Conservation (phyloP, 305 asterid genomes). For the Coffea humblotiana region DNA sequence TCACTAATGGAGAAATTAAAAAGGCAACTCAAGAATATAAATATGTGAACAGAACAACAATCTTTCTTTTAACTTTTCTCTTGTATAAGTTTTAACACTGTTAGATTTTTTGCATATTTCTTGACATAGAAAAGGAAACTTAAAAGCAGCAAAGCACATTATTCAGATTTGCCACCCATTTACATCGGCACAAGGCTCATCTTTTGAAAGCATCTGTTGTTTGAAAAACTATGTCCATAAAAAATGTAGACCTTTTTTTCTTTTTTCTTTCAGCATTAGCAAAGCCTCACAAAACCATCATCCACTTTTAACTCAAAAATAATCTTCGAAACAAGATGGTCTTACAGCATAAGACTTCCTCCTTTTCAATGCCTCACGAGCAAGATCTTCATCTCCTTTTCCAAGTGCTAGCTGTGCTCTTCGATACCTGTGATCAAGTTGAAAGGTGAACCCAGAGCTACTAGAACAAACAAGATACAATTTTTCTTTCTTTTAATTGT, state of each 20-base stretch:
- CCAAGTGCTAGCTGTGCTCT: slow-evolving; percentile 95
- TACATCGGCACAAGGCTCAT: neutral
- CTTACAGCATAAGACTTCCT: slow-evolving; percentile 88
- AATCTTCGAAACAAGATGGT: slow-evolving; percentile 3
- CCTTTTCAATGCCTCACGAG: slow-evolving; percentile 98
- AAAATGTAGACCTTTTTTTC: neutral
- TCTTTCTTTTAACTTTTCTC: neutral
- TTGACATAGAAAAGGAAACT: neutral
- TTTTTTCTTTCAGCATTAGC: neutral
- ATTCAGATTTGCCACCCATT: neutral
- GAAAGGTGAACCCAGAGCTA: slow-evolving; percentile 23
- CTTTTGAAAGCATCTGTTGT: neutral
- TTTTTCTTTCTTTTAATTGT: slow-evolving; percentile 1
- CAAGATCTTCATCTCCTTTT: slow-evolving; percentile 97
- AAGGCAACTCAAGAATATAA: neutral
- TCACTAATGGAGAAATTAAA: neutral
- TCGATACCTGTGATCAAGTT: slow-evolving; percentile 63
- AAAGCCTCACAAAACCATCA: neutral
- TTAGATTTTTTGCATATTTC: neutral
- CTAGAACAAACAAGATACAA: slow-evolving; percentile 18
- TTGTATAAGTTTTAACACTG: neutral
- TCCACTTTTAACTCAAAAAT: neutral
- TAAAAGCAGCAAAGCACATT: neutral
- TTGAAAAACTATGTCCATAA: neutral
- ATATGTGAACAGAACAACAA: neutral